Conservation (phyloP, 1,284 basidiomycete genomes). For the Malassezia japonica region DNA sequence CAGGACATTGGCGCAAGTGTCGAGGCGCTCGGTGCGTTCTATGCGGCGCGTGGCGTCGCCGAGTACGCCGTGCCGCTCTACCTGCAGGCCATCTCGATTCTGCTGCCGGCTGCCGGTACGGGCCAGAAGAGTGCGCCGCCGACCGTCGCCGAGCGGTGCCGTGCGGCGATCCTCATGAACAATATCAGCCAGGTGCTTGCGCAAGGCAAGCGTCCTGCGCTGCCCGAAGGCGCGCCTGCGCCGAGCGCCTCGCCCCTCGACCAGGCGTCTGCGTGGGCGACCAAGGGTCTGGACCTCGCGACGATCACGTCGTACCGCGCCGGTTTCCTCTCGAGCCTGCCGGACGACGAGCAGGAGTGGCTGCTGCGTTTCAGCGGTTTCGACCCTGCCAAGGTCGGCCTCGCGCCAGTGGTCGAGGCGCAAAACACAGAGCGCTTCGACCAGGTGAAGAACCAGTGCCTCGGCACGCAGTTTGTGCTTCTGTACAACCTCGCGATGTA, state of each 20-base stretch:
- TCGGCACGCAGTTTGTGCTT: constrained; percentile 37
- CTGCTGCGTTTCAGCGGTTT: constrained; percentile 5
- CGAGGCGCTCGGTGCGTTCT: constrained; percentile 47
- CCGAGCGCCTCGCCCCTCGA: constrained; percentile 14
- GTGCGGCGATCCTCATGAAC: constrained; percentile 45
- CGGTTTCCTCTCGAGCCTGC: constrained; percentile 22
- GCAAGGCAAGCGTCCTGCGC: constrained; percentile 9
- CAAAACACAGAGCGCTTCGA: constrained; percentile 21
- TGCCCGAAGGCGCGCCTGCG: background rate
- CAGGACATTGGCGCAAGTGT: constrained; percentile 43
- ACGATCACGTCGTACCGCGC: constrained; percentile 29
- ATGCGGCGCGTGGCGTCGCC: constrained; percentile 33
- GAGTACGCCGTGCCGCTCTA: constrained; percentile 48
- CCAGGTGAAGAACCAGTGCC: constrained; percentile 32
- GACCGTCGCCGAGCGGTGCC: constrained; percentile 41
- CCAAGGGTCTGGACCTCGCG: constrained; percentile 38
- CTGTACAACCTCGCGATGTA: constrained; percentile 42
- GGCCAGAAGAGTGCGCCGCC: constrained; percentile 12
- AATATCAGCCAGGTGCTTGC: constrained; percentile 41
- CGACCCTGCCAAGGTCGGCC: constrained; percentile 12
- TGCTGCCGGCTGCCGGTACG: constrained; percentile 23
- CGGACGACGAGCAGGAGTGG: constrained; percentile 15
- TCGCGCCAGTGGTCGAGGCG: constrained; percentile 4
- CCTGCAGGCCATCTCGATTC: constrained; percentile 44
- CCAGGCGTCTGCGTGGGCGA: constrained; percentile 40